Conservation (phyloP, 2,329 filamentous ascomycete genomes). For the Anthostomella pinea region DNA sequence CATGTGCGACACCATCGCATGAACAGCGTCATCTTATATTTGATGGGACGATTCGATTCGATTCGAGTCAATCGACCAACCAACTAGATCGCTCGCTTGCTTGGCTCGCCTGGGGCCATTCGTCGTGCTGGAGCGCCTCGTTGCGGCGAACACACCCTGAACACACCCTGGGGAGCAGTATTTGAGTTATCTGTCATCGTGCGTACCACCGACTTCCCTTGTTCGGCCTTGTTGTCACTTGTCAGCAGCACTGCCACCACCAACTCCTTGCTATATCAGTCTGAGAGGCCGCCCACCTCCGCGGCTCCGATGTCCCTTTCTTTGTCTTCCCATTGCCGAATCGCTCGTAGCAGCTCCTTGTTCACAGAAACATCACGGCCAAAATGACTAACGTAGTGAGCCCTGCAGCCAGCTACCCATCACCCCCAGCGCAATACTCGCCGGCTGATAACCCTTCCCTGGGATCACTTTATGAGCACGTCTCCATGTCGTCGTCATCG, state of each 20-base stretch:
- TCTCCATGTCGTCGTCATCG: conserved; percentile 46
- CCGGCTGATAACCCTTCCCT: conserved; percentile 32
- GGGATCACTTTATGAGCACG: conserved; percentile 32
- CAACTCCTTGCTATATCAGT: conserved; percentile 16
- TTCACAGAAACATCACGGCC: conserved; percentile 19
- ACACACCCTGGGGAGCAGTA: conserved; percentile 15
- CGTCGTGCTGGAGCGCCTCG: conserved; percentile 5
- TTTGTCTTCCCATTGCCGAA: conserved; percentile 10
- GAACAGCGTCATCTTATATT: conserved; percentile 13
- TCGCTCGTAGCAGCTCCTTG: conserved; percentile 10
- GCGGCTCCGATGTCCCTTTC: conserved; percentile 9
- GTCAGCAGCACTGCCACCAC: conserved; percentile 19
- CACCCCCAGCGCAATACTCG: conserved; percentile 34
- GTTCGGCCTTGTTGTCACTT: conserved; percentile 9
- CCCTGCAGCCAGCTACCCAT: conserved; percentile 35
- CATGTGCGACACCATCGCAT: conserved; percentile 15
- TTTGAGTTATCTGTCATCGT: conserved; percentile 23
- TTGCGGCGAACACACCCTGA: conserved; percentile 11
- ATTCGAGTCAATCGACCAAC: background rate
- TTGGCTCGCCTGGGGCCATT: conserved; percentile 3
- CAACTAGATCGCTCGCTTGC: background rate
- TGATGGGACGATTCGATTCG: too few species aligned
- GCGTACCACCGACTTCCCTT: conserved; percentile 15
- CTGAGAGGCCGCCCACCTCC: conserved; percentile 14
- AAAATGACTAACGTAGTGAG: conserved; percentile 36